Percentiles rank a stretch among this genome's conserved stretches.
phyloP scores from a whole-genome alignment of 768 basidiomycete species.

The Dacryopinax primogenitus region DNA sequence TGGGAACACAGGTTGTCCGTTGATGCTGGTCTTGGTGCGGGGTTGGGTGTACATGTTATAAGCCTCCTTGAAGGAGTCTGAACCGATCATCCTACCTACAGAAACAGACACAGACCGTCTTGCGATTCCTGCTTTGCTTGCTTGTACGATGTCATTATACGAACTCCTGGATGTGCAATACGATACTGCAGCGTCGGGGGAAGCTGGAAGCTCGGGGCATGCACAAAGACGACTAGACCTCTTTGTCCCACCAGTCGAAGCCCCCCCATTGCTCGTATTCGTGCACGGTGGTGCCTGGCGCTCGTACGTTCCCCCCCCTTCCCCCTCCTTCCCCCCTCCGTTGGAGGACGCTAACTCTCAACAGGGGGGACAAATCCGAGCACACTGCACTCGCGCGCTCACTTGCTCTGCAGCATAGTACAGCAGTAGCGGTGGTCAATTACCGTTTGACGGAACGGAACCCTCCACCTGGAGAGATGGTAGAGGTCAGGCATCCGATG shows the following conservation, averaged over 20 bases:
- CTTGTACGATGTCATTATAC: neutral
- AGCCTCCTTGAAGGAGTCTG: too few relatives aligned
- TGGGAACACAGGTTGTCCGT: too few relatives aligned
- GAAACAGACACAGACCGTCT: too few relatives aligned
- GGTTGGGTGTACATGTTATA: too few relatives aligned
- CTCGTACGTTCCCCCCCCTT: constrained; percentile 37
- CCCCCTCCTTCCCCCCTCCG: neutral
- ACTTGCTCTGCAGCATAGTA: constrained; percentile 39
- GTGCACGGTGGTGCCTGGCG: constrained; percentile 80
- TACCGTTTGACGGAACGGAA: constrained; percentile 53
- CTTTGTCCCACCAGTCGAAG: neutral
- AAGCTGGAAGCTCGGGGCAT: neutral
- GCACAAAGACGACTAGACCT: neutral
- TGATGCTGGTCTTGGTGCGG: too few relatives aligned
- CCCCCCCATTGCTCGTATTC: constrained; percentile 43
- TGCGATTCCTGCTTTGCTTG: too few relatives aligned
- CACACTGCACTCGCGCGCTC: constrained; percentile 41
- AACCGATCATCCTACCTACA: too few relatives aligned
- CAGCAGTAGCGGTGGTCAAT: constrained; percentile 58
- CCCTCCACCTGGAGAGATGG: constrained; percentile 16
- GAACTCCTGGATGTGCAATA: constrained; percentile 3
- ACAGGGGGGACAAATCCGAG: constrained; percentile 60
- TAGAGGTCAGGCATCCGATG: constrained; percentile 47
- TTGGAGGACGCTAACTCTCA: neutral
- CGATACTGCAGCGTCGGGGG: neutral